Evolutionary conservation across 106 monocot species (phyloP).

Genomic region (Platanthera zijinensis): DNA sequence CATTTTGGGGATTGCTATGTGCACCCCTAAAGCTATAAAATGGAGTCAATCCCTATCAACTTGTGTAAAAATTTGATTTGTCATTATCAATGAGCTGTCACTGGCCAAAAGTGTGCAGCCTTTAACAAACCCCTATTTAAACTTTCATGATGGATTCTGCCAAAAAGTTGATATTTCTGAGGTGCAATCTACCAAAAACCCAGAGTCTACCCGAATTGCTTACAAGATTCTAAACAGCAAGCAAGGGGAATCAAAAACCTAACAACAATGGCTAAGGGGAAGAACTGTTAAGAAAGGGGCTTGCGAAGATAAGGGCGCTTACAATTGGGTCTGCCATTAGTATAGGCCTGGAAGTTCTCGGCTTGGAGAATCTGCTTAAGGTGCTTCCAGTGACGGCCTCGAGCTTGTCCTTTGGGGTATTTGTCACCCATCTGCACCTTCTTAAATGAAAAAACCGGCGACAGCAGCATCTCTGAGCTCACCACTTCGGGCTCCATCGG

Average conservation of each 20-base stretch:
- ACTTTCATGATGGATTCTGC: no score
- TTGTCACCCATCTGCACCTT: constrained; percentile 57
- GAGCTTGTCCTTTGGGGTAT: constrained; percentile 57
- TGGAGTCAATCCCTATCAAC: no score
- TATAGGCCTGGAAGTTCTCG: constrained; percentile 35
- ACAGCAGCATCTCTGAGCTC: constrained; percentile 50
- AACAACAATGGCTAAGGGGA: not conserved
- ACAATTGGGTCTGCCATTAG: constrained; percentile 51
- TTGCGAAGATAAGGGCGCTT: not conserved
- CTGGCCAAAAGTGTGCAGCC: no score
- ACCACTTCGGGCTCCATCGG: constrained; percentile 61
- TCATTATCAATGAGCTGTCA: no score
- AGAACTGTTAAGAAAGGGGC: not conserved
- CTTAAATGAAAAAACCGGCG: constrained; percentile 47
- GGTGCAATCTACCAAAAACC: not conserved
- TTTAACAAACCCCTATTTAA: no score
- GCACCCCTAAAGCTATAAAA: no score
- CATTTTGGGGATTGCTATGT: no score
- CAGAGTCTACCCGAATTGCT: not conserved
- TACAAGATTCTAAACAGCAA: not conserved
- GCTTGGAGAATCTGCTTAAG: constrained; percentile 69
- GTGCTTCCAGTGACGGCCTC: constrained; percentile 75
- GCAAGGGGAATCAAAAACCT: not conserved
- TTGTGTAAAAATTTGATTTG: no score
- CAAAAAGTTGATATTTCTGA: no score